These are phyloP conservation scores for Plasmodium blacklocki DNA, from an alignment of 169 alveolate genomes.

Conservation along the genomic window DNA sequence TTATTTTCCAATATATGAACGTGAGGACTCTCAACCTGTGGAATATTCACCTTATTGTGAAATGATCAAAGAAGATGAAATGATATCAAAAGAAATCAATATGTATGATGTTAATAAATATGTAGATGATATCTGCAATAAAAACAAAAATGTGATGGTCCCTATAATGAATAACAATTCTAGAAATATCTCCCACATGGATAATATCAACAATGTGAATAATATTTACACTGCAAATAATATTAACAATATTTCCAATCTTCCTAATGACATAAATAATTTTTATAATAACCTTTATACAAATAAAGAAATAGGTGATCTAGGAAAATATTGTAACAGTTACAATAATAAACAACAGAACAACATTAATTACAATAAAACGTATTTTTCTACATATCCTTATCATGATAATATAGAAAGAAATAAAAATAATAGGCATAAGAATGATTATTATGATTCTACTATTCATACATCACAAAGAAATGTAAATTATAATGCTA, in stretches of 20 bases:
- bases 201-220: background rate
- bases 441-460: background rate
- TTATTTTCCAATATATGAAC: conserved; percentile 32
- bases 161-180: background rate
- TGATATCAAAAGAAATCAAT: background rate
- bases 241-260: background rate
- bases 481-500: too few relatives aligned
- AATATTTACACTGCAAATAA: background rate
- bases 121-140: background rate
- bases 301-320: background rate
- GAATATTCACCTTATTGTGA: conserved; percentile 10
- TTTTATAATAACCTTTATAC: background rate
- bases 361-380: background rate
- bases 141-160: too few relatives aligned
- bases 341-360: background rate
- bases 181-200: background rate
- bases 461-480: background rate
- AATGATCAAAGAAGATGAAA: background rate
- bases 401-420: background rate
- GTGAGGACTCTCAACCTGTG: conserved; percentile 26
- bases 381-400: background rate
- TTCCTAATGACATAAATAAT: background rate
- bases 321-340: background rate
- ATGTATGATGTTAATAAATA: background rate
- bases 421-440: background rate